Conservation (phyloP, 371 early-diverging fungal species). For the Blastocladiella emersonii region DNA sequence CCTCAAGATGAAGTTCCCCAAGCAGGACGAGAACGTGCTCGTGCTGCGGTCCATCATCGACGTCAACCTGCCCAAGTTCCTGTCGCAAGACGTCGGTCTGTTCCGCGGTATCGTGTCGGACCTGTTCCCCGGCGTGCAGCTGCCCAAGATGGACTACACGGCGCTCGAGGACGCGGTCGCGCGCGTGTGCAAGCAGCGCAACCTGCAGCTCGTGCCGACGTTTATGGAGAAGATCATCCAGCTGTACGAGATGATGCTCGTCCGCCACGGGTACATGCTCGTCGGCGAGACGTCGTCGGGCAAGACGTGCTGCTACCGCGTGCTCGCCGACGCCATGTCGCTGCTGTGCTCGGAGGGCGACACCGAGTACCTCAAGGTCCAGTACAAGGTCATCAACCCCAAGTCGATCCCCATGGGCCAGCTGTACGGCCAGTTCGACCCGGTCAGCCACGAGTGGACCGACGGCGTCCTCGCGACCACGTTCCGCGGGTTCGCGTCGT, state of each 20-base stretch:
- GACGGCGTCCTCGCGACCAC: conserved; percentile 38
- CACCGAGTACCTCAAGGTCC: neutral
- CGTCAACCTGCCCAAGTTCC: conserved; percentile 40
- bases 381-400: conserved; percentile 35
- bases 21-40: conserved; percentile 31
- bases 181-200: conserved; percentile 19
- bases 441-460: conserved; percentile 43
- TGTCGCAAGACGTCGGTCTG: conserved; percentile 40
- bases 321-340: conserved; percentile 20
- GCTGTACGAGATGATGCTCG: conserved; percentile 41
- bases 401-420: conserved; percentile 48
- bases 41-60: conserved; percentile 40
- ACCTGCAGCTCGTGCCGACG: conserved; percentile 24
- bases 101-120: conserved; percentile 46
- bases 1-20: conserved; percentile 31
- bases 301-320: conserved; percentile 30
- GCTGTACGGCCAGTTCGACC: conserved; percentile 46
- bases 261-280: conserved; percentile 43
- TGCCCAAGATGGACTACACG: conserved; percentile 35
- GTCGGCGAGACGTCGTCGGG: conserved; percentile 42
- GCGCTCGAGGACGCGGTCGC: conserved; percentile 26
- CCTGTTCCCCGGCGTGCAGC: conserved; percentile 37
- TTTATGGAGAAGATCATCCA: conserved; percentile 45
- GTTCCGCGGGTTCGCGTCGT: conserved; percentile 33
- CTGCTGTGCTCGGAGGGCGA: conserved; percentile 7